Evolutionary conservation across 2,329 filamentous ascomycete genomes (phyloP), one percentile per base, ranked within the genome.

Genomic region (Ophiostoma piceae): DNA sequence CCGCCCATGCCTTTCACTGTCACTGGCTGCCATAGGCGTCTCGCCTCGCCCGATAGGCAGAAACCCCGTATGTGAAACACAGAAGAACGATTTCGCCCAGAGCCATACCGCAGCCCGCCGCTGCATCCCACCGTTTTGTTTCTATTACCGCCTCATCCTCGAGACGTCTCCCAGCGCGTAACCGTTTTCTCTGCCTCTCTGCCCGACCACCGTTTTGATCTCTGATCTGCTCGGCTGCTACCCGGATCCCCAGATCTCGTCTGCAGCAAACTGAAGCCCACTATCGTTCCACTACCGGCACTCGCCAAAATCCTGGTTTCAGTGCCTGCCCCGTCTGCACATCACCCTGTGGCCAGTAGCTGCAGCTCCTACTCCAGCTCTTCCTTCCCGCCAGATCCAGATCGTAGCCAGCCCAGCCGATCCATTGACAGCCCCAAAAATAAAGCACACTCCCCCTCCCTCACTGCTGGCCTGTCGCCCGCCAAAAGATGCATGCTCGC

Each of bases 371-470:
- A 32, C 57, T 22, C 32, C 62, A 41, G 22, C 67, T 68, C 43
- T 3, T 41, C 12, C n/a, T 22, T 39, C 35, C 62, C 16, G 35
- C 5, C 32, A 65, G 62, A 65, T 65, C 62, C 62, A 37, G 32
- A 65, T 32, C 19, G 22, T 60, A 39, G 69, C 60, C 37, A 60
- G 39, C 60, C 22, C 69, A 19, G 60, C 39, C 16, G 32, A 51
- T 41, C 54, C 67, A 60, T 57, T 57, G 22, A 54, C 65, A 66
- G 65, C 66, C 60, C n/a, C 60, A 41, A 65, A 39, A 39, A 65
- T 32, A 71, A 68, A 64, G 62, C 72, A 71, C 71, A 71, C 71
- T 39, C 70, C 71, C 72, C 72, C 71, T 71, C 71, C 72, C 65
- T 72, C 29, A 37, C 68, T 64, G 68, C 70, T 69, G 69, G 37